Conservation (phyloP, 768 basidiomycete species). For the Podaxis sp. region DNA sequence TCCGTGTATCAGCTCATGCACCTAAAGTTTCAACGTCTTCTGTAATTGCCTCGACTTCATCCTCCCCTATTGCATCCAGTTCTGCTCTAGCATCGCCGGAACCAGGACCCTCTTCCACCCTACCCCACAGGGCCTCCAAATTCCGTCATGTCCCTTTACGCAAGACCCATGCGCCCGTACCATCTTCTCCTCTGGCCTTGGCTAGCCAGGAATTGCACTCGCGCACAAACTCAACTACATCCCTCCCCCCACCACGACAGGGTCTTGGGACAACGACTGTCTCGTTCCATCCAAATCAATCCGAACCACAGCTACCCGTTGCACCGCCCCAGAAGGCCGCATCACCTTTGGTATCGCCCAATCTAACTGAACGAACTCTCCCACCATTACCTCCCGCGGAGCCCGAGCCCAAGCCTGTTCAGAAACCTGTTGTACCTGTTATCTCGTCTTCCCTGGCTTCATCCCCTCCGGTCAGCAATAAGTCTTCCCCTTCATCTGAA, state of each 20-base stretch:
- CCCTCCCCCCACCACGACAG: slow-evolving; percentile 18
- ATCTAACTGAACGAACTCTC: slow-evolving; percentile 6
- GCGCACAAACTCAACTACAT: slow-evolving; percentile 25
- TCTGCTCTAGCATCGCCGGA: slow-evolving; percentile 1
- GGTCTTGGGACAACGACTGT: background rate
- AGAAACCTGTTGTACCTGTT: slow-evolving; percentile 1
- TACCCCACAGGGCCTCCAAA: slow-evolving; percentile 44
- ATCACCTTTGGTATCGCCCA: slow-evolving; percentile 5
- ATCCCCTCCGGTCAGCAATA: background rate
- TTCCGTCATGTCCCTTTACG: slow-evolving; percentile 32
- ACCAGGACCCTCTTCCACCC: slow-evolving; percentile 18
- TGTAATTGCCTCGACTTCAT: background rate
- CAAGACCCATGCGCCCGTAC: slow-evolving; percentile 31
- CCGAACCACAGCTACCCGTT: slow-evolving; percentile 4
- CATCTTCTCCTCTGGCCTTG: slow-evolving; percentile 31
- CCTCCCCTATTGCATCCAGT: slow-evolving; percentile 2
- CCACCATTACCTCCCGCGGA: slow-evolving; percentile 1
- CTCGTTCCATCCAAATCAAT: background rate
- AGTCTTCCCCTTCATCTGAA: slow-evolving; percentile 1
- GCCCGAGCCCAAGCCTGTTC: background rate
- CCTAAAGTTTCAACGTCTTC: background rate
- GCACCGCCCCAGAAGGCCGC: background rate
- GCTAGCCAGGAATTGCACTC: slow-evolving; percentile 21
- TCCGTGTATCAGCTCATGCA: background rate
- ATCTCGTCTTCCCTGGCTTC: background rate